Percentiles rank a stretch among this genome's conserved stretches.
Evolutionary conservation across 345 rosid species (phyloP).

Genomic region (Eucalyptus rudis): DNA sequence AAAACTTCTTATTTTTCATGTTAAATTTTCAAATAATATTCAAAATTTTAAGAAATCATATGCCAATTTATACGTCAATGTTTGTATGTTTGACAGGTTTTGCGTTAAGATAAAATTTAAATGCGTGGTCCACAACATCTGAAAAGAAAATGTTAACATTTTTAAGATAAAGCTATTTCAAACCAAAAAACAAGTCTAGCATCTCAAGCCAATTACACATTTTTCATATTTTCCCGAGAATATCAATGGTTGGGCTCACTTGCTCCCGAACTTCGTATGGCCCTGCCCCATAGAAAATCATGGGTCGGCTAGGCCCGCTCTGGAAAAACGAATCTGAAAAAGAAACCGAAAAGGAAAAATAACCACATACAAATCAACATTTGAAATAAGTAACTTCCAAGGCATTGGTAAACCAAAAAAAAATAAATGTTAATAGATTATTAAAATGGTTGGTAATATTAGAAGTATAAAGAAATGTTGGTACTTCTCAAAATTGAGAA

Average conservation of each 20-base stretch:
- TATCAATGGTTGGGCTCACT: not conserved
- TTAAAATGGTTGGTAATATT: not conserved
- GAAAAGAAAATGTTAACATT: not conserved
- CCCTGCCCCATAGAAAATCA: not conserved
- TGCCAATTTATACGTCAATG: not conserved
- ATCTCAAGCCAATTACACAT: not conserved
- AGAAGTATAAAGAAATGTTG: not conserved
- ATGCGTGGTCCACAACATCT: not conserved
- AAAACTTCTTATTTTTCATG: not conserved
- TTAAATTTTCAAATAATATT: not conserved
- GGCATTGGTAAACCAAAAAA: not conserved
- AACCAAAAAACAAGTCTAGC: not conserved
- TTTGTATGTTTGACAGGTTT: not conserved
- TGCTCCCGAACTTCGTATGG: not conserved
- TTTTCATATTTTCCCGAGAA: not conserved
- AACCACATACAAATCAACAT: not conserved
- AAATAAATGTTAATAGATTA: not conserved
- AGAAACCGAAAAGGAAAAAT: not conserved
- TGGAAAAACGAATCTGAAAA: not conserved
- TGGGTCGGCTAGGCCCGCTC: not conserved
- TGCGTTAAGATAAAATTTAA: not conserved
- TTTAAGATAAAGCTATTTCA: not conserved
- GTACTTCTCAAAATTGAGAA: not conserved
- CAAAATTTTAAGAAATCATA: not conserved
- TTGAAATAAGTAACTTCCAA: not conserved